Evolutionary conservation across 495 filamentous ascomycete genomes (phyloP), one percentile per base, ranked within the genome.

Genomic region (Neurospora sp.): DNA sequence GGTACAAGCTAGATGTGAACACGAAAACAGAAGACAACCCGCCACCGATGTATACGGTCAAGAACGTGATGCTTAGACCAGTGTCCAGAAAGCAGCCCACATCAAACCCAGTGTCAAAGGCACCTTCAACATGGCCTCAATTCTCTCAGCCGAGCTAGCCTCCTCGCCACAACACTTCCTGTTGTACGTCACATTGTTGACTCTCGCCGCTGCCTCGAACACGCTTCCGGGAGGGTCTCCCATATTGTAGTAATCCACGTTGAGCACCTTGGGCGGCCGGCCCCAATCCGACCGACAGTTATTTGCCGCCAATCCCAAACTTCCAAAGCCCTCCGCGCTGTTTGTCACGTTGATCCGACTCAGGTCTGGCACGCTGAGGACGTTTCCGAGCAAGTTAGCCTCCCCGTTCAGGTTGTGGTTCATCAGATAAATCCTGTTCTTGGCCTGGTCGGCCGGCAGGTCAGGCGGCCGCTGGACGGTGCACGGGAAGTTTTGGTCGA

Each of bases 401-500:
- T 94, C 86, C 61, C 90, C 81, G 78, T 97, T 96, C 35, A 97
- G 82, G 78, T 97, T 97, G 80, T 98, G 95, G 76, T 98, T 98
- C 72, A 93, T 92, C 82, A 97, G 89, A 73, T 96, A 96, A 85
- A 97, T 85, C 69, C 91, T 84, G 6, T 86, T 83, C 72, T 83
- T 80, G 1, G 88, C 88, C 37, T 89, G 84, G 7, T 85, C 77
- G 7, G 78, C 74, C 38, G 76, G 76, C 71, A 94, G 79, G 6
- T 86, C 85, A 0, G 93, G 90, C 18, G 92, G 92, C 1, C 92
- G 87, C 72, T 94, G 85, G 35, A 92, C 86, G 2, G 78, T 82
- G 78, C 92, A 94, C 72, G 92, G 93, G 78, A 92, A 92, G 2
- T 78, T 85, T 2, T 83, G 76, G 71, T 89, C 83, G 35, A 83